Evolutionary conservation across 305 asterid genomes (phyloP).

Genomic region (Fraxinus baroniana): DNA sequence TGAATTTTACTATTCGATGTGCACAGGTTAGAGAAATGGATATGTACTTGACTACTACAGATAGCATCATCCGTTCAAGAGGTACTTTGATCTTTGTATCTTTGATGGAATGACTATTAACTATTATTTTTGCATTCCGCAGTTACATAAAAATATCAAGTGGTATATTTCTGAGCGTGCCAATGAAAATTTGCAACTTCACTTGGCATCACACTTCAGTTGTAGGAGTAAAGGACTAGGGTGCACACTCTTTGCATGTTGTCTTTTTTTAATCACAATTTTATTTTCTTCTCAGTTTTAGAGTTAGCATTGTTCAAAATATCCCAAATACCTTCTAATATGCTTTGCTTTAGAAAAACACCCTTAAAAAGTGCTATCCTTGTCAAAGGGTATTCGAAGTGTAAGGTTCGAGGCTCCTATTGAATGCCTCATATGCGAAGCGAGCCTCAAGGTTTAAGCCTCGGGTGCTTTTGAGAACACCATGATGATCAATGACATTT

Average conservation of each 20-base stretch:
- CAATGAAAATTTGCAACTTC: background rate
- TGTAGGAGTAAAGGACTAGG: background rate
- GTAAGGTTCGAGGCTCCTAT: background rate
- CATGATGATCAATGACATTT: background rate
- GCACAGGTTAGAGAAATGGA: constrained; percentile 84
- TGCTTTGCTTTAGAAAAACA: background rate
- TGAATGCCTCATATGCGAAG: background rate
- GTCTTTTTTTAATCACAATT: background rate
- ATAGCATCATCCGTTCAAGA: constrained; percentile 67
- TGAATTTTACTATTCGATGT: background rate
- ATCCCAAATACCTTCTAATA: background rate
- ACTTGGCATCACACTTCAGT: background rate
- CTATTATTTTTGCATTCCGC: background rate
- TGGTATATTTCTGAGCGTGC: background rate
- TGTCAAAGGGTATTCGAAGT: background rate
- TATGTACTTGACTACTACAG: constrained; percentile 89
- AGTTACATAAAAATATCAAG: background rate
- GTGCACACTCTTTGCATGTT: background rate
- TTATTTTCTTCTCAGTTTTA: background rate
- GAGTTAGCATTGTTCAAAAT: background rate
- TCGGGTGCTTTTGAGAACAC: background rate
- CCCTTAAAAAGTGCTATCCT: background rate
- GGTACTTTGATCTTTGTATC: constrained; percentile 40
- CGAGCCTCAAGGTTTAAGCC: background rate
- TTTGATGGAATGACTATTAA: background rate